Percentiles rank a stretch among this genome's conserved stretches.
Evolutionary conservation across 495 filamentous ascomycete genomes (phyloP).

Genomic region (Neurospora sp.): DNA sequence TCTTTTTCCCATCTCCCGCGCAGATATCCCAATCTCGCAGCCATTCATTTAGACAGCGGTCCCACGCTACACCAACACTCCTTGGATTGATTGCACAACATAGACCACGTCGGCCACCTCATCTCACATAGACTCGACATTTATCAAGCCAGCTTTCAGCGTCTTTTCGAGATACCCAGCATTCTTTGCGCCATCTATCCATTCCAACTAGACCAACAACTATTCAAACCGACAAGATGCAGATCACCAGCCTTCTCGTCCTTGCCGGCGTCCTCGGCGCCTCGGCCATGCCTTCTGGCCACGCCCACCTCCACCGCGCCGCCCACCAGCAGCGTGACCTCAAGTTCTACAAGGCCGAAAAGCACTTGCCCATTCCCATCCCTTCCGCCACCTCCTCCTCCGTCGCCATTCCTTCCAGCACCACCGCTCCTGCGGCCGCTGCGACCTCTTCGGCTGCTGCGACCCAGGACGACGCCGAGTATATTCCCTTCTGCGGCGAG

Average conservation of each 20-base stretch:
- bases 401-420: not conserved
- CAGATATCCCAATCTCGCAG: conserved; percentile 26
- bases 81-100: conserved; percentile 10
- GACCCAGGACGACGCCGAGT: not conserved
- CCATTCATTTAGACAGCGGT: conserved; percentile 19
- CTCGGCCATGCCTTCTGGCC: conserved; percentile 22
- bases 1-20: conserved; percentile 10
- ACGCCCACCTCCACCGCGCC: conserved; percentile 22
- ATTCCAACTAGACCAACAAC: conserved; percentile 2
- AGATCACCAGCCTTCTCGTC: conserved; percentile 17
- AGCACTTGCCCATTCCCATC: conserved; percentile 5
- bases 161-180: not conserved
- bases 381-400: not conserved
- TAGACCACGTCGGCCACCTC: conserved; percentile 4
- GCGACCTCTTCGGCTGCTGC: not conserved
- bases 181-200: not conserved
- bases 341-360: conserved; percentile 17
- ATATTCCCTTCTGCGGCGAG: conserved; percentile 19
- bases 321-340: conserved; percentile 14
- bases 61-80: conserved; percentile 7
- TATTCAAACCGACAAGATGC: conserved; percentile 15
- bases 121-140: not conserved
- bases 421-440: not conserved
- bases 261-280: conserved; percentile 20
- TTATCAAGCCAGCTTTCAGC: not conserved